Conservation (phyloP, 192 early-diverging fungal genomes). For the Linderina pennispora region DNA sequence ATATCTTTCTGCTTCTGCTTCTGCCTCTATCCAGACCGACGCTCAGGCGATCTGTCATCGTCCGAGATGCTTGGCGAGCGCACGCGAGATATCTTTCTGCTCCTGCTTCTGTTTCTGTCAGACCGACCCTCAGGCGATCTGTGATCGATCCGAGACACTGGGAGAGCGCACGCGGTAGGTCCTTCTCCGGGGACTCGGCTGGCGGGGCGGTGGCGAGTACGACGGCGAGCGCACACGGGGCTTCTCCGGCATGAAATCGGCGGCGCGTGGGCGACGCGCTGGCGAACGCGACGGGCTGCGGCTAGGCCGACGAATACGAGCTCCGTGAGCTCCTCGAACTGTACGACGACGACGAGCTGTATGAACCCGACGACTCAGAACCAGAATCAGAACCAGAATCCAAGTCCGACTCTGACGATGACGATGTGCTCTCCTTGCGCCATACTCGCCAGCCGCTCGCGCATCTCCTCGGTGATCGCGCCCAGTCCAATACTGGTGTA, state of each 20-base stretch:
- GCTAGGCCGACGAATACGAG: neutral
- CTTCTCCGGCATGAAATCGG: neutral
- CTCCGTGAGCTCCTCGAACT: constrained; percentile 4
- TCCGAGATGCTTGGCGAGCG: no score
- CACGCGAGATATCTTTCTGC: no score
- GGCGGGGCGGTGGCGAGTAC: constrained; percentile 15
- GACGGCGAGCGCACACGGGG: constrained; percentile 32
- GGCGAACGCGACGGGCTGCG: neutral
- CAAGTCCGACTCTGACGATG: constrained; percentile 13
- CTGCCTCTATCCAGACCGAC: no score
- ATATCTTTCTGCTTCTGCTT: no score
- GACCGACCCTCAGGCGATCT: no score
- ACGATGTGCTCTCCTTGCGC: constrained; percentile 17
- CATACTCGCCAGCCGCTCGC: constrained; percentile 87
- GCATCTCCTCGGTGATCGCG: constrained; percentile 85
- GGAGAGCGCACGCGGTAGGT: neutral
- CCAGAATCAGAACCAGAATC: constrained; percentile 21
- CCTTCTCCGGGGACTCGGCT: neutral
- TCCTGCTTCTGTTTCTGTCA: no score
- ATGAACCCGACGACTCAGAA: constrained; percentile 17
- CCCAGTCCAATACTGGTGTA: constrained; percentile 93
- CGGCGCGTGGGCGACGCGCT: no score
- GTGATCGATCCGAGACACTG: neutral
- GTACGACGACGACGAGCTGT: constrained; percentile 6
- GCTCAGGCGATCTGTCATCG: no score